Evolutionary conservation across 2,329 filamentous ascomycete species (phyloP), one percentile per base, ranked within the genome.

Genomic region (Paraconiothyrium brasiliense): DNA sequence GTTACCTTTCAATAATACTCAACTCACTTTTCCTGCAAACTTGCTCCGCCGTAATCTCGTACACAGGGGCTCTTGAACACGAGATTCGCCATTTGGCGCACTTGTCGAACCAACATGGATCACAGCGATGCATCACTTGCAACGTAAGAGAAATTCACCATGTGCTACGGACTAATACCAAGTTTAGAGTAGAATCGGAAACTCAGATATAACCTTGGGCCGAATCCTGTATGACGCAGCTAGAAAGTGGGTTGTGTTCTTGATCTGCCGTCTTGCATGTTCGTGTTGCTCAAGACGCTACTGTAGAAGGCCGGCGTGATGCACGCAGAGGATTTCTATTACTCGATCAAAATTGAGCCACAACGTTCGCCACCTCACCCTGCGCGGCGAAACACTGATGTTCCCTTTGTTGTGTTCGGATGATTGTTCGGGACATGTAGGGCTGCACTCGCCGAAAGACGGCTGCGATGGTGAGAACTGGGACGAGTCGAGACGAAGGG

Each of bases 321-420:
- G 58, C 57, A 61, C 56, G 59, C 49, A 64, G 61, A 65, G 62
- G 63, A 64, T 70, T 67, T 71, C 67, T 59, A 73, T 78, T 78
- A 78, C 75, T 78, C 74, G 75, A 78, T 77, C 62, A 62, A 62
- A 72, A 72, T 67, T 68, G 62, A 46, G 60, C 35, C 54, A 54
- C 55, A 39, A 55, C 39, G 39, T 46, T 55, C 27, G 52, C 39
- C 52, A 55, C 39, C 14, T 13, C 39, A 7, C n/a, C 52, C 16
- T 9, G 24, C 30, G 27, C 34, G 9, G 27, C 32, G 3, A 22
- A 16, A n/a, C n/a, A n/a, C 49, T 41, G 56, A 57, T 22, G 35
- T 30, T 16, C 22, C 27, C 37, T 24, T 37, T 8, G 41, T 32
- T 7, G 14, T 22, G 20, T 41, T 37, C 48, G 58, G 54, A 46